These are phyloP conservation scores for Asterella californica DNA, from an alignment of 225 moss, liverwort and hornwort species.

Conservation along the genomic window DNA sequence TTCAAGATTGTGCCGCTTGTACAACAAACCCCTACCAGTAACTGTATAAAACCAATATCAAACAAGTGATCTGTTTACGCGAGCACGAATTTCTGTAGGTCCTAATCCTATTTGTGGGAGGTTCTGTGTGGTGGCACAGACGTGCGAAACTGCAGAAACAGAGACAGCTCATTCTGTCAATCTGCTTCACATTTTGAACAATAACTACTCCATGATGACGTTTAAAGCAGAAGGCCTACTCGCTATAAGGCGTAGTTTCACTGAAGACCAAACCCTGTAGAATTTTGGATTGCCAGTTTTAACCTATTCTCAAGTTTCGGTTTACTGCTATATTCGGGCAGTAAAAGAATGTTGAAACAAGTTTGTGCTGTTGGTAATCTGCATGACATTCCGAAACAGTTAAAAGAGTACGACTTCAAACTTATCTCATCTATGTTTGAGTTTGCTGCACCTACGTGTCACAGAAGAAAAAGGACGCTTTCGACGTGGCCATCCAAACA, in stretches of 20 bases:
- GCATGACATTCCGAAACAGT: constrained; percentile 8
- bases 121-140: no score
- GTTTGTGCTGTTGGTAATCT: constrained; percentile 68
- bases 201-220: neutral
- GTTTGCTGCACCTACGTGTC: no score
- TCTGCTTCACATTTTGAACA: neutral
- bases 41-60: neutral
- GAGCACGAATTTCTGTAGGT: neutral
- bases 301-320: constrained; percentile 53
- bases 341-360: constrained; percentile 66
- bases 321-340: constrained; percentile 59
- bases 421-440: neutral
- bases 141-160: neutral
- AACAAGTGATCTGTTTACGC: neutral
- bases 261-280: constrained; percentile 69
- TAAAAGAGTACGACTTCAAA: neutral
- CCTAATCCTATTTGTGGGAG: neutral
- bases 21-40: neutral
- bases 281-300: constrained; percentile 60
- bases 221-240: neutral
- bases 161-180: neutral
- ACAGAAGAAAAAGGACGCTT: neutral
- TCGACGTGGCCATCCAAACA: neutral
- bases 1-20: neutral
- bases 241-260: constrained; percentile 7